These are phyloP conservation scores for Closterium sp. DNA, from an alignment of 139 green algal genomes.

Conservation along the genomic window DNA sequence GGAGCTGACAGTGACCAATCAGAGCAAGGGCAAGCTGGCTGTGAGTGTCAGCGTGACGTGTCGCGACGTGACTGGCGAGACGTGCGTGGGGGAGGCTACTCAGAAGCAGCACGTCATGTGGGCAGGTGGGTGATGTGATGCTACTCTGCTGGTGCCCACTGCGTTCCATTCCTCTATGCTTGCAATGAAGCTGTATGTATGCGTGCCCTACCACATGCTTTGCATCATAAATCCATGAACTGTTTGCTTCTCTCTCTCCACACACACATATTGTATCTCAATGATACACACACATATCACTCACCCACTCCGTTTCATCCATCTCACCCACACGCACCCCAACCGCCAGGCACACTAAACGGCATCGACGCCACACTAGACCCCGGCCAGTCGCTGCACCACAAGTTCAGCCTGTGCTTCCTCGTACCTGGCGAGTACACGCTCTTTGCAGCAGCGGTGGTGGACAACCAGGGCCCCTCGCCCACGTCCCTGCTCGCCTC, in stretches of 20 bases:
- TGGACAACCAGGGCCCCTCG: too few relatives aligned
- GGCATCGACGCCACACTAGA: background rate
- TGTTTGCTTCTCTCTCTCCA: too few relatives aligned
- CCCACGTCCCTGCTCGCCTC: too few relatives aligned
- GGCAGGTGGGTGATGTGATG: slow-evolving; percentile 29
- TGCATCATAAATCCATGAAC: too few relatives aligned
- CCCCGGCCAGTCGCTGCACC: background rate
- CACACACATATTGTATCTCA: too few relatives aligned
- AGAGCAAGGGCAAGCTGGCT: background rate
- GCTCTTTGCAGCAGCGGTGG: slow-evolving; percentile 4
- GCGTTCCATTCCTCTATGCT: background rate
- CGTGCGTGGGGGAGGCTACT: slow-evolving; percentile 22
- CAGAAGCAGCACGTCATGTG: slow-evolving; percentile 22
- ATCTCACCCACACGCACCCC: background rate
- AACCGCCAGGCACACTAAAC: background rate
- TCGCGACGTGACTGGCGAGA: slow-evolving; percentile 30
- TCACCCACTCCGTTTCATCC: too few relatives aligned
- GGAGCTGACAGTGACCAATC: slow-evolving; percentile 38
- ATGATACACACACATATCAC: too few relatives aligned
- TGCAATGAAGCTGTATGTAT: too few relatives aligned
- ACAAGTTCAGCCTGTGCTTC: slow-evolving; percentile 43
- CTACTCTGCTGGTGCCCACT: background rate
- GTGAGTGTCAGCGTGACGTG: slow-evolving; percentile 38
- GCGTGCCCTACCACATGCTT: too few relatives aligned
- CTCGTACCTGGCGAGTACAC: slow-evolving; percentile 41